A percentile compares a stretch with the other conserved stretches of the same genome.
Evolutionary conservation across 768 basidiomycete genomes (phyloP).

Genomic region (Coprinopsis cinerea): DNA sequence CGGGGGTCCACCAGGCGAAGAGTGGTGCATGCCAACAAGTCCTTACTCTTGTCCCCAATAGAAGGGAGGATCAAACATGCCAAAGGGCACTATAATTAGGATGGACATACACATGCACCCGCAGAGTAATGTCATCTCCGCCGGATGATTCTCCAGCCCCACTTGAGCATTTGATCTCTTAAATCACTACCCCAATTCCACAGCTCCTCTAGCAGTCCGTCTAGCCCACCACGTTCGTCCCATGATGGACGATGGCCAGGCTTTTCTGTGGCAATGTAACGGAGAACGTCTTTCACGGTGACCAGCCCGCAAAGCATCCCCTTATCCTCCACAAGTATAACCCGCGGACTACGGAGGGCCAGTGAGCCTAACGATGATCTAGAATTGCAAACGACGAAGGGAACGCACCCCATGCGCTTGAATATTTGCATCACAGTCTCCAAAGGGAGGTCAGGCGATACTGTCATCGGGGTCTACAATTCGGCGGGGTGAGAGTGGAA

Average conservation of each 20-base stretch:
- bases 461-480: conserved; percentile 84
- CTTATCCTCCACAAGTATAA: conserved; percentile 90
- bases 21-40: too few species aligned
- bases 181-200: conserved; percentile 49
- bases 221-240: conserved; percentile 60
- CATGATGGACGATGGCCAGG: conserved; percentile 47
- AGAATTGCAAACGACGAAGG: conserved; percentile 6
- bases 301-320: conserved; percentile 81
- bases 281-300: conserved; percentile 93
- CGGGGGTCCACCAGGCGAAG: too few species aligned
- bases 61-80: not conserved
- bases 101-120: conserved; percentile 5
- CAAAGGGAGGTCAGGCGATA: conserved; percentile 84
- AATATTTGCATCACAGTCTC: conserved; percentile 98
- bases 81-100: conserved; percentile 6
- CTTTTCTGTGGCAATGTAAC: conserved; percentile 67
- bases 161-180: conserved; percentile 29
- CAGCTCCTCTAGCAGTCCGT: conserved; percentile 54
- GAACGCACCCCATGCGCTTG: conserved; percentile 90
- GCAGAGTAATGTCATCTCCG: conserved; percentile 24
- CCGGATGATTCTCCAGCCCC: conserved; percentile 32
- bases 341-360: conserved; percentile 63
- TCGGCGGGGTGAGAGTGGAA: not conserved
- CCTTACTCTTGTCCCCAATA: too few species aligned
- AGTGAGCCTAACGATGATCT: conserved; percentile 5